phyloP scores from a whole-genome alignment of 2,329 filamentous ascomycete species.

The Aciculosporium take region DNA sequence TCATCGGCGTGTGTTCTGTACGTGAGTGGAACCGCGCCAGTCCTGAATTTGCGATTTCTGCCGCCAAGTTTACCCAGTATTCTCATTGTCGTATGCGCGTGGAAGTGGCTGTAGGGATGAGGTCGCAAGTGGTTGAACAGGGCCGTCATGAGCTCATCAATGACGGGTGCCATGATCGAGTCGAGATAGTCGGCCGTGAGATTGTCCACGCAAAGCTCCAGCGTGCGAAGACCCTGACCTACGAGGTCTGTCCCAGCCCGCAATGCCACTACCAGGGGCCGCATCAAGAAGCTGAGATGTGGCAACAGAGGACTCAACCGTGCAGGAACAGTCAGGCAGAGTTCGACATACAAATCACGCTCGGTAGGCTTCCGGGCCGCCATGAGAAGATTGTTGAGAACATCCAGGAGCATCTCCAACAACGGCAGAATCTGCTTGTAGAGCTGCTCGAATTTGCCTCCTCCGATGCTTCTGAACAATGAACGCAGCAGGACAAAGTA shows the following conservation, averaged over 20 bases:
- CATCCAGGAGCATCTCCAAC: constrained; percentile 92
- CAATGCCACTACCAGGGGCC: constrained; percentile 88
- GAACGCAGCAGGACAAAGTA: constrained; percentile 90
- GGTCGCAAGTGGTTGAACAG: constrained; percentile 92
- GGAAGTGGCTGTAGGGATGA: constrained; percentile 90
- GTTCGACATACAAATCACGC: constrained; percentile 89
- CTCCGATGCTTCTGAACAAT: constrained; percentile 90
- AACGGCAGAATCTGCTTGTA: constrained; percentile 97
- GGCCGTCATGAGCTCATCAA: constrained; percentile 96
- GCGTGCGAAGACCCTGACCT: constrained; percentile 78
- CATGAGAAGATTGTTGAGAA: constrained; percentile 85
- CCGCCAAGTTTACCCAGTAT: constrained; percentile 95
- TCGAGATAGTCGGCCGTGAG: constrained; percentile 95
- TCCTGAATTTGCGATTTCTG: constrained; percentile 90
- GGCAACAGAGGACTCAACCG: constrained; percentile 86
- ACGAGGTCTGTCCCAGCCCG: constrained; percentile 86
- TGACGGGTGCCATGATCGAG: constrained; percentile 97
- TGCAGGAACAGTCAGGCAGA: constrained; percentile 91
- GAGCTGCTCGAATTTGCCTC: constrained; percentile 89
- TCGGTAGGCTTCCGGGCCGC: constrained; percentile 83
- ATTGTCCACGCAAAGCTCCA: constrained; percentile 96
- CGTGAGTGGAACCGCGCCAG: constrained; percentile 67
- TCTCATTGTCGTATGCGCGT: constrained; percentile 93
- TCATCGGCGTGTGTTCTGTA: constrained; percentile 84
- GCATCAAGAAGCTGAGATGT: constrained; percentile 92